phyloP scores from a whole-genome alignment of 371 early-diverging fungal genomes.

The Zancudomyces culisetae region DNA sequence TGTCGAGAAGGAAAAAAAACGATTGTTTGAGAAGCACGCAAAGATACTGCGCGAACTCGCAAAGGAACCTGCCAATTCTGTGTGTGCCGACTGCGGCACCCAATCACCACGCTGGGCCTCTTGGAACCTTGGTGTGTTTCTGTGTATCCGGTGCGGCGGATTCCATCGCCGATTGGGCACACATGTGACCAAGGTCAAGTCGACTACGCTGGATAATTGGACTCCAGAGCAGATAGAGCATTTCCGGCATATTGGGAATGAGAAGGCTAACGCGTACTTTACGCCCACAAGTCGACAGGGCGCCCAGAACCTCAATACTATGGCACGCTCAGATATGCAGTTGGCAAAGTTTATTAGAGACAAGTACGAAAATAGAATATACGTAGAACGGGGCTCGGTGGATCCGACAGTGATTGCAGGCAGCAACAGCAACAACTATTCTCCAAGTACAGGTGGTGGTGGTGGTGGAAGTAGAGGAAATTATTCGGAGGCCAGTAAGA shows the following conservation, averaged over 20 bases:
- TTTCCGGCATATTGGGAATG: constrained; percentile 60
- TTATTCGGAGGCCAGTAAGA: neutral
- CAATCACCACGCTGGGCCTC: constrained; percentile 93
- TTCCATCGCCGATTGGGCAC: constrained; percentile 84
- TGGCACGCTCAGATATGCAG: constrained; percentile 43
- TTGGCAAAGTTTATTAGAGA: constrained; percentile 79
- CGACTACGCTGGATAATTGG: constrained; percentile 82
- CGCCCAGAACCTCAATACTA: too few species aligned
- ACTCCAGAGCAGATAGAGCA: constrained; percentile 77
- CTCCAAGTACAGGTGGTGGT: constrained; percentile 10
- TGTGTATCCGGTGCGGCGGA: constrained; percentile 86
- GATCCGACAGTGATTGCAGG: constrained; percentile 13
- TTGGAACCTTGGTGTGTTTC: constrained; percentile 76
- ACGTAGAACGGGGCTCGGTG: constrained; percentile 23
- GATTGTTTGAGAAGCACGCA: constrained; percentile 28
- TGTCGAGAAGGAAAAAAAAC: constrained; percentile 24
- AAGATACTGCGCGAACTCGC: constrained; percentile 46
- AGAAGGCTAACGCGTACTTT: constrained; percentile 49
- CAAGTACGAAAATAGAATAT: constrained; percentile 78
- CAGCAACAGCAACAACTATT: constrained; percentile 6
- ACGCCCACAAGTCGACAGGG: constrained; percentile 41
- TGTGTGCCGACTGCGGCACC: constrained; percentile 63
- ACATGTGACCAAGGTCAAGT: constrained; percentile 83
- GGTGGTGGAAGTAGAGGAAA: constrained; percentile 3
- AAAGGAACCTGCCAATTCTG: constrained; percentile 49